phyloP scores from a whole-genome alignment of 257 asterid species.

The Scutellaria minor region DNA sequence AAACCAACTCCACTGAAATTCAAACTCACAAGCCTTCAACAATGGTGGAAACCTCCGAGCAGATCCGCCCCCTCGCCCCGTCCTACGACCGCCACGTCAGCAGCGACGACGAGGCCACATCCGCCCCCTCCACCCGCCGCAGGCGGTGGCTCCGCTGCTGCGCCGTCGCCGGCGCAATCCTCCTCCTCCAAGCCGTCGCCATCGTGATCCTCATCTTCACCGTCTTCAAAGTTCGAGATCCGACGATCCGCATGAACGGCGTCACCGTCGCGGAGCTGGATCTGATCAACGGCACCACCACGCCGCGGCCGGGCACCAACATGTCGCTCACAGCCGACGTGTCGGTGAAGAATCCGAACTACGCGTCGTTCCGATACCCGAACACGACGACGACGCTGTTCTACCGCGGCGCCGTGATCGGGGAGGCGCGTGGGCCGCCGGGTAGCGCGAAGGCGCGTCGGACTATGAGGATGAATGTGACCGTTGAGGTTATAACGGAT shows the following conservation, averaged over 20 bases:
- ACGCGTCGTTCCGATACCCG: slow-evolving; percentile 61
- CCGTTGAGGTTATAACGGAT: slow-evolving; percentile 66
- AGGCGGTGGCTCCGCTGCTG: slow-evolving; percentile 57
- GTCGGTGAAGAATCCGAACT: slow-evolving; percentile 78
- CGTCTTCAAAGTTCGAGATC: slow-evolving; percentile 64
- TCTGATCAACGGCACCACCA: slow-evolving; percentile 41
- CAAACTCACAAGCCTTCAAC: neutral
- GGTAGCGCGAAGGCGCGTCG: slow-evolving; percentile 75
- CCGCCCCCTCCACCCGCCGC: slow-evolving; percentile 34
- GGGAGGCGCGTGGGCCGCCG: slow-evolving; percentile 81
- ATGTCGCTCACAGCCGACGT: slow-evolving; percentile 71
- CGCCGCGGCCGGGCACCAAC: slow-evolving; percentile 68
- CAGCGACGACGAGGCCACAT: slow-evolving; percentile 54
- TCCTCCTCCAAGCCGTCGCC: slow-evolving; percentile 55
- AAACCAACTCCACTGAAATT: slow-evolving; percentile 5
- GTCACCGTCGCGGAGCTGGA: slow-evolving; percentile 49
- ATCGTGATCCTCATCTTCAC: slow-evolving; percentile 66
- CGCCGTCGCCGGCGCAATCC: slow-evolving; percentile 38
- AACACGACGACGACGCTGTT: slow-evolving; percentile 68
- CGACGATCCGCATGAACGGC: slow-evolving; percentile 58
- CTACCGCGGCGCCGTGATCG: slow-evolving; percentile 62
- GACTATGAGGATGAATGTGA: slow-evolving; percentile 73
- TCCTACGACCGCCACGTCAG: slow-evolving; percentile 46
- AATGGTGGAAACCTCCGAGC: slow-evolving; percentile 61
- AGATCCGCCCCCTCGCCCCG: slow-evolving; percentile 73